Evolutionary conservation across 805 yeast species (phyloP), one percentile per base, ranked within the genome.

Genomic region (Candida nemodendra): DNA sequence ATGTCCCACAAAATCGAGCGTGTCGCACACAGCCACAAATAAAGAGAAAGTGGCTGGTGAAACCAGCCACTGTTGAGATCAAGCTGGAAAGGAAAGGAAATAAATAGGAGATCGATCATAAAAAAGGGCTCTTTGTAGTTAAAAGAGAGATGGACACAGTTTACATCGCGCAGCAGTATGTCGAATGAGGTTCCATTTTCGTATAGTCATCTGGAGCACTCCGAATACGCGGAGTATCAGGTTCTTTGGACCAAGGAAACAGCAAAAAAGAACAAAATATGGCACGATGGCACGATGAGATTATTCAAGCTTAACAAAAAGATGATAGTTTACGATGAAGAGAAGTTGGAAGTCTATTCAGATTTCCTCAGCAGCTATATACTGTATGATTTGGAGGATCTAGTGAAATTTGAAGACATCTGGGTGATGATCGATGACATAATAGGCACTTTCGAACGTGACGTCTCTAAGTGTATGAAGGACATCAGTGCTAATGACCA

Each of bases 241-340:
- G 57, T 76, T 3, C 61, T 76, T 12, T 76, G 66, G 51, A 69
- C 80, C 2, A 61, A 53, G 21, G 61, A 79, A 16, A 52, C 72
- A 6, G 44, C 41, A 9, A 78, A 76, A 49, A 72, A 67, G 41
- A 66, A 62, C 31, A 74, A 76, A 48, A 58, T 58, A 41, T 76
- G 81, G 81, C 62, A 62, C 38, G 82, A 76, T 48, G 81, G 81
- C 1, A 59, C 50, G 9, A 50, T 75, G 37, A 62, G 63, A 38
- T 64, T 59, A 51, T 76, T 70, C 51, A 68, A 66, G 45, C 64
- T 73, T 48, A 76, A 76, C 53, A 67, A 68, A 29, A 74, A 74
- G 48, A 39, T 75, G 9, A 71, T 72, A 36, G 54, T 76, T 15
- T 58, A 53, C 33, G 67, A 66, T 42, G 69, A 63, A 7, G 41